phyloP scores from a whole-genome alignment of 441 rosid genomes.

The Croton laevigatus region DNA sequence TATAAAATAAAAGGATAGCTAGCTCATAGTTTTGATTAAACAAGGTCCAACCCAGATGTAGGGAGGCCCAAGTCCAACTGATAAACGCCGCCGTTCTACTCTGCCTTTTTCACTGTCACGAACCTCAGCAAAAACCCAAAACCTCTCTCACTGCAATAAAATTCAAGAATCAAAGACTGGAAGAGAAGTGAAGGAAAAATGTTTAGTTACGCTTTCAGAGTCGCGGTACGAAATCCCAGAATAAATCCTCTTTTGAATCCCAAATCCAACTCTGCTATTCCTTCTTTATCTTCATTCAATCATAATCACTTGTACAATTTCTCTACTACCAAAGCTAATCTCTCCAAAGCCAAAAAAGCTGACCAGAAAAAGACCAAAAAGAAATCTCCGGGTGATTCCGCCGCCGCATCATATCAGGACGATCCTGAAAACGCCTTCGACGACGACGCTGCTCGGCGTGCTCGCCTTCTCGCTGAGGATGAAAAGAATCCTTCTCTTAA shows the following conservation, averaged over 20 bases:
- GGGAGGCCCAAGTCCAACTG: neutral
- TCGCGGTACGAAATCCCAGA: neutral
- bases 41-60: too few relatives aligned
- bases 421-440: slow-evolving; percentile 18
- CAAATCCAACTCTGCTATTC: neutral
- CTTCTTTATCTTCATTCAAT: neutral
- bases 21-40: too few relatives aligned
- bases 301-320: neutral
- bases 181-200: neutral
- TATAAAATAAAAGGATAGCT: too few relatives aligned
- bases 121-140: neutral
- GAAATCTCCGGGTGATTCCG: slow-evolving; percentile 24
- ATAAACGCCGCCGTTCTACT: neutral
- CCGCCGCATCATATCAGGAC: slow-evolving; percentile 11
- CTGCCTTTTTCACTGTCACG: neutral
- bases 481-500: slow-evolving; percentile 63
- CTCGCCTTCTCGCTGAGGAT: slow-evolving; percentile 55
- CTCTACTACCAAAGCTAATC: neutral
- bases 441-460: slow-evolving; percentile 48
- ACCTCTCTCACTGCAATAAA: neutral
- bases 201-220: neutral
- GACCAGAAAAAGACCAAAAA: slow-evolving; percentile 13
- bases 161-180: neutral
- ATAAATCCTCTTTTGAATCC: neutral
- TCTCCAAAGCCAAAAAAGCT: slow-evolving; percentile 31